phyloP scores from a whole-genome alignment of 1,139 yeast species.

The Yamadazyma jaroonii region DNA sequence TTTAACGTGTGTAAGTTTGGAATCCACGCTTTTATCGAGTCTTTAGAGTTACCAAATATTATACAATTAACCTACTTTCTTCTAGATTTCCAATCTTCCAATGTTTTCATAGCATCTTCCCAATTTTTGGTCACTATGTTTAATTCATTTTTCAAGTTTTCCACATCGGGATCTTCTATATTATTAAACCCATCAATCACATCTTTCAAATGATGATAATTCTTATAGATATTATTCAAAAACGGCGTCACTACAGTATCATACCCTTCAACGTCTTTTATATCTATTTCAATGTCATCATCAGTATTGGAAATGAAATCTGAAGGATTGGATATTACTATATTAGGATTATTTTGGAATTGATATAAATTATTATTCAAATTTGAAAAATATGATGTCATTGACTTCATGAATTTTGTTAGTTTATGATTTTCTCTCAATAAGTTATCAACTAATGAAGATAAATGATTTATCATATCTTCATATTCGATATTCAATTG shows the following conservation, averaged over 20 bases:
- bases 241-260: constrained; percentile 37
- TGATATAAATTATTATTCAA: constrained; percentile 15
- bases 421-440: constrained; percentile 40
- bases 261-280: constrained; percentile 37
- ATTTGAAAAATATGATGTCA: constrained; percentile 27
- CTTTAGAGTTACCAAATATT: background rate
- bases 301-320: constrained; percentile 18
- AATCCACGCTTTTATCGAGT: constrained; percentile 26
- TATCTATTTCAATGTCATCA: constrained; percentile 11
- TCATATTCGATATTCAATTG: constrained; percentile 35
- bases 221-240: constrained; percentile 25
- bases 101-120: constrained; percentile 44
- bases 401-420: constrained; percentile 28
- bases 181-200: constrained; percentile 11
- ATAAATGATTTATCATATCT: constrained; percentile 34
- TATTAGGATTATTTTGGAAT: constrained; percentile 18
- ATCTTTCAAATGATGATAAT: constrained; percentile 28
- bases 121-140: constrained; percentile 38
- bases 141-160: constrained; percentile 29
- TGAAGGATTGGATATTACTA: constrained; percentile 32
- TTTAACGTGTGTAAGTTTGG: constrained; percentile 27
- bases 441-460: constrained; percentile 38
- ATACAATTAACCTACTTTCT: background rate
- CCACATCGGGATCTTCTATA: constrained; percentile 5
- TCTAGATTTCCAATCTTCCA: constrained; percentile 43